Percentiles rank a stretch among this genome's conserved stretches.
Evolutionary conservation across 2,329 filamentous ascomycete genomes (phyloP).

Genomic region (Stagonosporopsis chrysanthemi): DNA sequence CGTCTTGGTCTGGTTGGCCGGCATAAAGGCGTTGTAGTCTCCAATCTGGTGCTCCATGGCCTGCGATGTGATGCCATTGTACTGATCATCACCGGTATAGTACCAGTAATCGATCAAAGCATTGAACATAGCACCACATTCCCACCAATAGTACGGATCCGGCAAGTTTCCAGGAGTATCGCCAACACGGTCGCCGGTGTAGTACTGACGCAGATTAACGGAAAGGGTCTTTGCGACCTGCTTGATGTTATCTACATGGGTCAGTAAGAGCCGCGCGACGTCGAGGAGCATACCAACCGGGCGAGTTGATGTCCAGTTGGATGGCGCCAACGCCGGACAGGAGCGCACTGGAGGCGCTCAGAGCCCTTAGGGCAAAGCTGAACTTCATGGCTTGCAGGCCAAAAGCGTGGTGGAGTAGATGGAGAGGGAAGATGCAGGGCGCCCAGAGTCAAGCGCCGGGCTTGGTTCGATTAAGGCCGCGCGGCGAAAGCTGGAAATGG

Average conservation of each 20-base stretch:
- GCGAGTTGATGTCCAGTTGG: constrained; percentile 37
- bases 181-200: constrained; percentile 67
- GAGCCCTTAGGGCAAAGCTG: constrained; percentile 37
- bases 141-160: constrained; percentile 55
- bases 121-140: constrained; percentile 52
- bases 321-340: constrained; percentile 44
- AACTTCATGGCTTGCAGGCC: constrained; percentile 45
- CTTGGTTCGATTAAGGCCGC: constrained; percentile 23
- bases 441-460: constrained; percentile 37
- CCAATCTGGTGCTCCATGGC: constrained; percentile 79
- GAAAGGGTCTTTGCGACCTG: constrained; percentile 68
- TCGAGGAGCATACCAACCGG: constrained; percentile 32
- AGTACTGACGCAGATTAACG: constrained; percentile 68
- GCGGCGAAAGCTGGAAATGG: constrained; percentile 20
- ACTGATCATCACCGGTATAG: constrained; percentile 51
- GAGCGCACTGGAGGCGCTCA: constrained; percentile 43
- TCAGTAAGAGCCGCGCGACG: constrained; percentile 19
- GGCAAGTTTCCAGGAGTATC: constrained; percentile 66
- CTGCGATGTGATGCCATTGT: constrained; percentile 49
- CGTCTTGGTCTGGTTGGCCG: constrained; percentile 69
- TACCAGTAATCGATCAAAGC: constrained; percentile 54
- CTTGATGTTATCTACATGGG: constrained; percentile 65
- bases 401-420: constrained; percentile 16
- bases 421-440: constrained; percentile 15
- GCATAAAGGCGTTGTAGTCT: constrained; percentile 77